Evolutionary conservation across 257 asterid species (phyloP).

Genomic region (Petunia axillaris): DNA sequence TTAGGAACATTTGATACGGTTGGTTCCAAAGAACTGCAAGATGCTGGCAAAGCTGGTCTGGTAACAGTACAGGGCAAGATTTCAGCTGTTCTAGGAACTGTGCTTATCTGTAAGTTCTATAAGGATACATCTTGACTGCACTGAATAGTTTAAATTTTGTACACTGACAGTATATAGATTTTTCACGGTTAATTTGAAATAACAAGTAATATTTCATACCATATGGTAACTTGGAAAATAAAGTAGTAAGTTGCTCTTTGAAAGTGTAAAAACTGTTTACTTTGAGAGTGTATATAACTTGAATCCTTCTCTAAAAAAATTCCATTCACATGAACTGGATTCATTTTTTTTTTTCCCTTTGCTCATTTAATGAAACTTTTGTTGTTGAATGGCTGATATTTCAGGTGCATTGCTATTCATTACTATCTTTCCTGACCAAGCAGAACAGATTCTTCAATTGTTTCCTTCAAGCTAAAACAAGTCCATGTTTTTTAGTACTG

Average conservation of each 20-base stretch:
- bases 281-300: neutral
- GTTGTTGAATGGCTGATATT: constrained; percentile 6
- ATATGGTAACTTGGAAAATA: constrained; percentile 1
- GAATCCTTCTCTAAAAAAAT: neutral
- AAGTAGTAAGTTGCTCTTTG: neutral
- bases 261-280: neutral
- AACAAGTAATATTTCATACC: too few relatives aligned
- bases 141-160: neutral
- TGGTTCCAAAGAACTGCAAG: constrained; percentile 85
- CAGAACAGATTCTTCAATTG: constrained; percentile 68
- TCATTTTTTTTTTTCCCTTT: neutral
- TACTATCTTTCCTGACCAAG: constrained; percentile 94
- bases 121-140: neutral
- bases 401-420: constrained; percentile 84
- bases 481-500: neutral
- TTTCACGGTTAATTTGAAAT: neutral
- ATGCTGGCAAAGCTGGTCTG: constrained; percentile 96
- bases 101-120: constrained; percentile 73
- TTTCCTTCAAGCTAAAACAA: constrained; percentile 53
- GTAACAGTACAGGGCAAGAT: constrained; percentile 85
- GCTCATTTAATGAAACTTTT: constrained; percentile 1
- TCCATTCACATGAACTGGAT: neutral
- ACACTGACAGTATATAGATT: neutral
- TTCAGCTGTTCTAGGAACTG: constrained; percentile 87
- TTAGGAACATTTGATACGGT: constrained; percentile 80